These are phyloP conservation scores for Saururus chinensis DNA, from an alignment of 164 flowering plant genomes.

Conservation along the genomic window DNA sequence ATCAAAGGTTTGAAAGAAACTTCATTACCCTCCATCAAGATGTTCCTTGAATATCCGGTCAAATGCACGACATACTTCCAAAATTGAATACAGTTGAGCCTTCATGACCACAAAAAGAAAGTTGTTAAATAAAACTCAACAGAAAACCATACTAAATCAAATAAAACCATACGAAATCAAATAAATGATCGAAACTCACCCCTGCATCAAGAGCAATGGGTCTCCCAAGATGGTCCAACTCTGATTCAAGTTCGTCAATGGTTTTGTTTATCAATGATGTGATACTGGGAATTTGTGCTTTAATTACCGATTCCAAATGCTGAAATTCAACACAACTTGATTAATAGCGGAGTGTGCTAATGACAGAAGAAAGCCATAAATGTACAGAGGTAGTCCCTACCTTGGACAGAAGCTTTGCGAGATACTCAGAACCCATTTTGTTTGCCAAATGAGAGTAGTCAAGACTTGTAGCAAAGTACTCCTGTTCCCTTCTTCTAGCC, in stretches of 20 bases:
- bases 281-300: slow-evolving; percentile 72
- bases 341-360: not conserved
- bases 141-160: not conserved
- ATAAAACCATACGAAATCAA: not conserved
- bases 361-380: not conserved
- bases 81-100: slow-evolving; percentile 72
- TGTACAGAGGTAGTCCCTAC: slow-evolving; percentile 16
- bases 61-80: slow-evolving; percentile 74
- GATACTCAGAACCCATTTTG: slow-evolving; percentile 84
- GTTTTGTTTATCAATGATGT: slow-evolving; percentile 74
- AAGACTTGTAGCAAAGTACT: slow-evolving; percentile 55
- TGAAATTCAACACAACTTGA: slow-evolving; percentile 9
- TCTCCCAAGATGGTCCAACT: slow-evolving; percentile 73
- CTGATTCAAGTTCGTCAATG: slow-evolving; percentile 64
- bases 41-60: slow-evolving; percentile 81
- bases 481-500: slow-evolving; percentile 71
- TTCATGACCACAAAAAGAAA: slow-evolving; percentile 17
- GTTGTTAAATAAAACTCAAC: not conserved
- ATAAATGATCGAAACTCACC: slow-evolving; percentile 25
- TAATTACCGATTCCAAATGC: slow-evolving; percentile 83
- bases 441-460: slow-evolving; percentile 62
- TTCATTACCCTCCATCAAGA: slow-evolving; percentile 68
- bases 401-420: slow-evolving; percentile 77
- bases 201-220: slow-evolving; percentile 83
- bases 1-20: not conserved